Conservation (phyloP, 805 yeast genomes). For the Cyberlindnera veronae region DNA sequence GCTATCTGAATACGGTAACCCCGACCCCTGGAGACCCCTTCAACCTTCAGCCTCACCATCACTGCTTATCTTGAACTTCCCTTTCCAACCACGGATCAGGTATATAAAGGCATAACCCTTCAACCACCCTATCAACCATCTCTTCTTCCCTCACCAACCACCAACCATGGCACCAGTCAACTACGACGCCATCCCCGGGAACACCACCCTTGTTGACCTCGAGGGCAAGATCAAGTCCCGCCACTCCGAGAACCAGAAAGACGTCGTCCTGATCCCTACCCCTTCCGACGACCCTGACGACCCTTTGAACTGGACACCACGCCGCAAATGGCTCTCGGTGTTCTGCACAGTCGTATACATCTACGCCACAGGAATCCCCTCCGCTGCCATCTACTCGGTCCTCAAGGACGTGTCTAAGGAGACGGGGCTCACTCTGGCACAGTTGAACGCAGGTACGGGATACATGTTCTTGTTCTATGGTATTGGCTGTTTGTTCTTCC, state of each 20-base stretch:
- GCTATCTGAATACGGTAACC: too few relatives aligned
- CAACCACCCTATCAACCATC: too few relatives aligned
- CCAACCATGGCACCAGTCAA: conserved; percentile 19
- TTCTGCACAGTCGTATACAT: conserved; percentile 42
- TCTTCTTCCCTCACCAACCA: too few relatives aligned
- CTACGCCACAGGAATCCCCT: conserved; percentile 42
- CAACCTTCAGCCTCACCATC: too few relatives aligned
- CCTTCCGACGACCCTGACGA: conserved; percentile 69
- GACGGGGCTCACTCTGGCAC: conserved; percentile 34
- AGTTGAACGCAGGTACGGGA: conserved; percentile 48
- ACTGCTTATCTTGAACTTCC: too few relatives aligned
- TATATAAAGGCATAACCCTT: too few relatives aligned
- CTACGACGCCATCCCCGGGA: conserved; percentile 45
- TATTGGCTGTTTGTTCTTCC: conserved; percentile 46
- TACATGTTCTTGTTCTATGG: conserved; percentile 49
- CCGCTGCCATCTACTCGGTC: conserved; percentile 47
- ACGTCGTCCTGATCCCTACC: conserved; percentile 55
- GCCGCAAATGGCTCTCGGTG: conserved; percentile 44
- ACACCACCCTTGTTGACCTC: conserved; percentile 47
- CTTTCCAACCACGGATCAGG: too few relatives aligned
- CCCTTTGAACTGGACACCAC: conserved; percentile 58
- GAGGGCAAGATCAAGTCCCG: conserved; percentile 32
- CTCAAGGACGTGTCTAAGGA: conserved; percentile 34
- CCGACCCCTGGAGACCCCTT: too few relatives aligned
- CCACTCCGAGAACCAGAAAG: conserved; percentile 30